These are phyloP conservation scores for Cryptococcus maquisensis DNA, from an alignment of 1,284 basidiomycete species.

Conservation along the genomic window DNA sequence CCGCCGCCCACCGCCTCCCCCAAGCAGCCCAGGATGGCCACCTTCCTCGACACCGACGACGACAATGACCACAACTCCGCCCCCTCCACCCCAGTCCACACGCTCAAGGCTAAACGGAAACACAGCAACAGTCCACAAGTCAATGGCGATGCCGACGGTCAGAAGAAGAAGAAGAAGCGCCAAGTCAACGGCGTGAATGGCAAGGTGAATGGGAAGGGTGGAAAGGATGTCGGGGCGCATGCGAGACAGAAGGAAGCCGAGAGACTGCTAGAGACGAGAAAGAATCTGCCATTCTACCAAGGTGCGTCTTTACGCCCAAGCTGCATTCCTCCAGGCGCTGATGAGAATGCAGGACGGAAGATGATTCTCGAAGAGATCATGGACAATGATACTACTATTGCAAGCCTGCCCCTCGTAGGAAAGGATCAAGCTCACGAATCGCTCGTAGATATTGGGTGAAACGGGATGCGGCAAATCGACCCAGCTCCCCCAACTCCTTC, in stretches of 20 bases:
- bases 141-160: not conserved
- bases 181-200: no score
- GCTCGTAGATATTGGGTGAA: conserved; percentile 70
- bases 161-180: not conserved
- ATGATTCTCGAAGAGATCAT: conserved; percentile 69
- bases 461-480: conserved; percentile 98
- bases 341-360: conserved; percentile 58
- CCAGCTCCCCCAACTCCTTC: conserved; percentile 85
- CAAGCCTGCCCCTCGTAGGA: conserved; percentile 14
- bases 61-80: conserved; percentile 2
- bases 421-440: not conserved
- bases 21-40: conserved; percentile 8
- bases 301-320: conserved; percentile 51
- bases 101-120: not conserved
- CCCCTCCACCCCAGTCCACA: not conserved
- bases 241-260: conserved; percentile 29
- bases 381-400: conserved; percentile 78
- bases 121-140: not conserved
- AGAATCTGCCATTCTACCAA: conserved; percentile 70
- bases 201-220: not conserved
- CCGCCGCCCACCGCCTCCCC: not conserved
- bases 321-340: not conserved
- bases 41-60: conserved; percentile 19
- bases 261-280: conserved; percentile 59
- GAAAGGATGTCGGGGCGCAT: not conserved